These are phyloP conservation scores for Amanita pseudoporphyria DNA, from an alignment of 768 basidiomycete genomes.

Conservation along the genomic window DNA sequence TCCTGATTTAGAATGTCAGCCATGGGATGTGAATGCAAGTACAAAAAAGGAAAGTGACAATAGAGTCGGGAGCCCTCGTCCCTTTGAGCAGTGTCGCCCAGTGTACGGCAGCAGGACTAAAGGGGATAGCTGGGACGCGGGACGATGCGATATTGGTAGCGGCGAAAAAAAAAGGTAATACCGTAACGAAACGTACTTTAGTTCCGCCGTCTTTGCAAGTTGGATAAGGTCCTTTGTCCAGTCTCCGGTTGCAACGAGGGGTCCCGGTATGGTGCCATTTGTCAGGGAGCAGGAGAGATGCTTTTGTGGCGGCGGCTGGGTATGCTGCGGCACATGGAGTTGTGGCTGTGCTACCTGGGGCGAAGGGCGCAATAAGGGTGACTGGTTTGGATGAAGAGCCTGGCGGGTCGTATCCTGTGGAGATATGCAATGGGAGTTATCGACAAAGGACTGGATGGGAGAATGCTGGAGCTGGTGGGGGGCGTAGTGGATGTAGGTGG, in stretches of 20 bases:
- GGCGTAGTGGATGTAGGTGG: constrained; percentile 11
- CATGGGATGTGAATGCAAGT: neutral
- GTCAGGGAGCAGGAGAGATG: constrained; percentile 3
- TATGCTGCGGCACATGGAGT: constrained; percentile 7
- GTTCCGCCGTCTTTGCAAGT: constrained; percentile 78
- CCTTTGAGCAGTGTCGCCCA: neutral
- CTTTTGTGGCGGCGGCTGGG: neutral
- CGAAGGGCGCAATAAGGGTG: neutral
- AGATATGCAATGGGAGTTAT: constrained; percentile 16
- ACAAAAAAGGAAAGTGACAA: neutral
- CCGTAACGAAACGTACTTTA: constrained; percentile 50
- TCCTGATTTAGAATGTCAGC: constrained; percentile 31
- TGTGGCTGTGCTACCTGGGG: constrained; percentile 14
- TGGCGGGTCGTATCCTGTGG: constrained; percentile 21
- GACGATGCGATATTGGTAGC: neutral
- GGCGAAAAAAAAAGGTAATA: neutral
- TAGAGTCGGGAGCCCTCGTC: neutral
- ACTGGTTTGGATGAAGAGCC: neutral
- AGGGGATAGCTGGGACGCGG: neutral
- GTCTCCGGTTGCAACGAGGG: constrained; percentile 73
- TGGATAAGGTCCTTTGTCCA: constrained; percentile 85
- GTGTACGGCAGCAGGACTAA: neutral
- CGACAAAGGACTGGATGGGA: constrained; percentile 11
- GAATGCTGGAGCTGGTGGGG: constrained; percentile 10
- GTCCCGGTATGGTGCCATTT: constrained; percentile 14